Conservation (phyloP, 495 filamentous ascomycete genomes). For the Aspergillus avenaceus region DNA sequence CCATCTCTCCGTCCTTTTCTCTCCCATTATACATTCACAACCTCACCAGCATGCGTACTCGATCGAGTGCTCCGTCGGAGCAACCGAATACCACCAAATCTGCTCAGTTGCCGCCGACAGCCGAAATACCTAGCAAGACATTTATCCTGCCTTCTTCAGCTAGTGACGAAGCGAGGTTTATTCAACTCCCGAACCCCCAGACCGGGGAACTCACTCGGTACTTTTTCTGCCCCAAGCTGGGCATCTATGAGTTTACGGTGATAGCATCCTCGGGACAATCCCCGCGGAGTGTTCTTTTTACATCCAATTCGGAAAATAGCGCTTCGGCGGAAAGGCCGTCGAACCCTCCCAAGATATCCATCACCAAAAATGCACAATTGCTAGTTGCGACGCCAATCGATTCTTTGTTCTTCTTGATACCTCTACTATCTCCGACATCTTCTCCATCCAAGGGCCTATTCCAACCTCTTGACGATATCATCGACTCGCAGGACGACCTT, state of each 20-base stretch:
- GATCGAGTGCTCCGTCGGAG: slow-evolving; percentile 19
- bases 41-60: slow-evolving; percentile 26
- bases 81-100: slow-evolving; percentile 8
- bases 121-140: slow-evolving; percentile 53
- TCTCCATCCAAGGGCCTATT: slow-evolving; percentile 57
- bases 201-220: slow-evolving; percentile 63
- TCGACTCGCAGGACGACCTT: slow-evolving; percentile 59
- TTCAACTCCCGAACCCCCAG: slow-evolving; percentile 77
- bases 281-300: slow-evolving; percentile 33
- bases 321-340: not conserved
- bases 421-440: slow-evolving; percentile 52
- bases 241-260: slow-evolving; percentile 83
- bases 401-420: slow-evolving; percentile 76
- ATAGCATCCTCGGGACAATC: slow-evolving; percentile 54
- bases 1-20: too few relatives aligned
- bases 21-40: not conserved
- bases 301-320: slow-evolving; percentile 15
- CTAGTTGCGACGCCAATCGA: slow-evolving; percentile 83
- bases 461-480: slow-evolving; percentile 73
- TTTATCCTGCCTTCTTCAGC: slow-evolving; percentile 75
- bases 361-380: slow-evolving; percentile 62
- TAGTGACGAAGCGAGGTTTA: slow-evolving; percentile 60
- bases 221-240: slow-evolving; percentile 70
- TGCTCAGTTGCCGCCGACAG: not conserved
- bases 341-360: slow-evolving; percentile 12